Percentiles rank a stretch among this genome's conserved stretches.
Conservation (phyloP, 345 rosid species). For the Boechera retrofracta region DNA sequence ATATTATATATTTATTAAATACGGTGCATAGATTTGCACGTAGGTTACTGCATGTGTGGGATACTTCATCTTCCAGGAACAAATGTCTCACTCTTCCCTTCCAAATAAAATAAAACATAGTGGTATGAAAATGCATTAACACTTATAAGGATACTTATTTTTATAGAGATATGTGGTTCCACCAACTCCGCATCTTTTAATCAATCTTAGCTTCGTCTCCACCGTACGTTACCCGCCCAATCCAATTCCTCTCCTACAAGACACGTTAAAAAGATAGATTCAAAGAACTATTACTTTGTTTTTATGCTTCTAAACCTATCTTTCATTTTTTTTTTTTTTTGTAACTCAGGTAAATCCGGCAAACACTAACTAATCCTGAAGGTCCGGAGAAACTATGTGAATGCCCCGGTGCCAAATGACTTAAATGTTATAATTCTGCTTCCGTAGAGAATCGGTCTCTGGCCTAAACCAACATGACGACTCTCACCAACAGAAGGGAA, state of each 20-base stretch:
- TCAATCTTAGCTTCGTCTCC: conserved; percentile 39
- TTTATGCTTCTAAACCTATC: background rate
- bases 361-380: too few relatives aligned
- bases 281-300: background rate
- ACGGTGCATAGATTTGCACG: conserved; percentile 41
- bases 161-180: conserved; percentile 36
- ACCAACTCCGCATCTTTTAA: conserved; percentile 40
- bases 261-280: conserved; percentile 29
- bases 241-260: conserved; percentile 28
- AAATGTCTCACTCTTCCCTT: conserved; percentile 40
- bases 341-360: too few relatives aligned
- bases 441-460: too few relatives aligned
- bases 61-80: conserved; percentile 45
- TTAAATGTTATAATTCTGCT: too few relatives aligned
- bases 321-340: background rate
- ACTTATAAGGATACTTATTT: conserved; percentile 20
- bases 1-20: background rate
- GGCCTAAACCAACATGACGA: too few relatives aligned
- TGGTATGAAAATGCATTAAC: conserved; percentile 25
- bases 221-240: conserved; percentile 43
- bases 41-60: conserved; percentile 48
- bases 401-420: too few relatives aligned
- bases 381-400: too few relatives aligned
- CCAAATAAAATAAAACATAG: conserved; percentile 19
- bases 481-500: too few relatives aligned